A percentile compares a stretch with the other conserved stretches of the same genome.
Conservation (phyloP, 2,329 filamentous ascomycete species). For the Colletotrichum sp. region DNA sequence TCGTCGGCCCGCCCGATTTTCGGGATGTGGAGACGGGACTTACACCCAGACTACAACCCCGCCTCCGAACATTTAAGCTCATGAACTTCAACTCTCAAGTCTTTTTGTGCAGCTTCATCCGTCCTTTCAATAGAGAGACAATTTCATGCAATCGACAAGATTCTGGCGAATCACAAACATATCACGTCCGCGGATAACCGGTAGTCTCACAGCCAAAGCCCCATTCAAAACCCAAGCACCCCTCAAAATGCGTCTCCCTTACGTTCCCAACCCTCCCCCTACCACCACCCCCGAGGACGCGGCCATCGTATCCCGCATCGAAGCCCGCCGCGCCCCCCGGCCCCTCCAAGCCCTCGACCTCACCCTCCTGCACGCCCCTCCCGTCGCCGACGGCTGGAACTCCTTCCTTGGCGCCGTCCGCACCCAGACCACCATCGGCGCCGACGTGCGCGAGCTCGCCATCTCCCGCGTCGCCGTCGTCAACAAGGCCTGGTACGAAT, state of each 20-base stretch:
- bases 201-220: background rate
- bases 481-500: slow-evolving; percentile 87
- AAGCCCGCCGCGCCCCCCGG: slow-evolving; percentile 69
- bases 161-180: background rate
- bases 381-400: slow-evolving; percentile 80
- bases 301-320: slow-evolving; percentile 68
- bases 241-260: slow-evolving; percentile 69
- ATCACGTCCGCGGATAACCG: background rate
- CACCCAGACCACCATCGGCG: slow-evolving; percentile 54
- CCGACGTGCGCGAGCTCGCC: slow-evolving; percentile 74
- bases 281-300: slow-evolving; percentile 49
- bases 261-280: slow-evolving; percentile 61
- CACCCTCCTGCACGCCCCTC: slow-evolving; percentile 74
- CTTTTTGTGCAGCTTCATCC: background rate
- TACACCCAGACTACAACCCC: slow-evolving; percentile 4
- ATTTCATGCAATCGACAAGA: background rate
- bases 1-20: slow-evolving; percentile 16
- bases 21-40: slow-evolving; percentile 20
- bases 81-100: background rate
- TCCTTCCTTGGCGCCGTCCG: slow-evolving; percentile 69
- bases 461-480: slow-evolving; percentile 82
- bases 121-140: background rate
- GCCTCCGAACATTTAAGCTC: slow-evolving; percentile 3
- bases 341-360: slow-evolving; percentile 79
- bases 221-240: slow-evolving; percentile 9